A percentile compares a stretch with the other conserved stretches of the same genome.
phyloP scores from a whole-genome alignment of 305 asterid genomes.

The Andrographis paniculata region DNA sequence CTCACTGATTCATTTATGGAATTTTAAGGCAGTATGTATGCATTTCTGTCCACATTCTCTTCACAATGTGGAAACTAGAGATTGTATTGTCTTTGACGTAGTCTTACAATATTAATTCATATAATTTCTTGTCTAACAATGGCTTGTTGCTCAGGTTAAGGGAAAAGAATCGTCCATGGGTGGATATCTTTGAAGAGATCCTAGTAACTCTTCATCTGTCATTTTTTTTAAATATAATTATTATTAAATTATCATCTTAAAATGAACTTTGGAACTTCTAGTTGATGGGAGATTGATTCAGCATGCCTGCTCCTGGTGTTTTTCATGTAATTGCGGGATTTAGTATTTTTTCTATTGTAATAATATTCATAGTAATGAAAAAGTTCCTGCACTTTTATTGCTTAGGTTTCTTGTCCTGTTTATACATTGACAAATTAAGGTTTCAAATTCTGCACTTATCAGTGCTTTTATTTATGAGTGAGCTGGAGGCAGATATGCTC shows the following conservation, averaged over 20 bases:
- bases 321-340: too few relatives aligned
- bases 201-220: slow-evolving; percentile 46
- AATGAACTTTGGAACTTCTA: not conserved
- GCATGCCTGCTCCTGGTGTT: too few relatives aligned
- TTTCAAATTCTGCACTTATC: slow-evolving; percentile 92
- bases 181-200: slow-evolving; percentile 96
- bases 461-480: slow-evolving; percentile 96
- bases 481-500: slow-evolving; percentile 79
- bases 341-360: too few relatives aligned
- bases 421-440: slow-evolving; percentile 61
- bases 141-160: slow-evolving; percentile 56
- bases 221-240: not conserved
- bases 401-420: not conserved
- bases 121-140: not conserved
- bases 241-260: not conserved
- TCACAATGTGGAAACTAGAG: slow-evolving; percentile 90
- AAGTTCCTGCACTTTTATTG: slow-evolving; percentile 8
- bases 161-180: slow-evolving; percentile 96
- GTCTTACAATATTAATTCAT: too few relatives aligned
- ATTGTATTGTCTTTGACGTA: slow-evolving; percentile 1
- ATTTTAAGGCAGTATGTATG: slow-evolving; percentile 67
- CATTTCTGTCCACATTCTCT: too few relatives aligned
- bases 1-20: slow-evolving; percentile 98
- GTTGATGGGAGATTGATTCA: too few relatives aligned
- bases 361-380: too few relatives aligned